Evolutionary conservation across 2,329 filamentous ascomycete genomes (phyloP).

Genomic region (Penicillium psychrosexuale): DNA sequence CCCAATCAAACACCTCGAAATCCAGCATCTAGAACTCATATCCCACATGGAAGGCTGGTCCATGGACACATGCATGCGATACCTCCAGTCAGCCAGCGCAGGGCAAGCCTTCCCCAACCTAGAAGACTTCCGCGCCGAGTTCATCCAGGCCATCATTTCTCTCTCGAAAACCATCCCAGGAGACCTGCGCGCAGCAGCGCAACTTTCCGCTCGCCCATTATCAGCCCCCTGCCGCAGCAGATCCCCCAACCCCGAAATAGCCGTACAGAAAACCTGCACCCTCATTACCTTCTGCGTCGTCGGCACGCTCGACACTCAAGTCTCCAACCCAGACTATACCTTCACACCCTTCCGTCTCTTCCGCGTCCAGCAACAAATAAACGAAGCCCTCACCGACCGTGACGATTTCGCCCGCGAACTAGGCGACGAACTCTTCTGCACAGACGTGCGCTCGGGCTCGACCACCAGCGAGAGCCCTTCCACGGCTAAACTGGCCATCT

Average conservation of each 20-base stretch:
- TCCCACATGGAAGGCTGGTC: conserved; percentile 42
- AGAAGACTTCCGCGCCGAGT: conserved; percentile 44
- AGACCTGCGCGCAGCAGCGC: conserved; percentile 33
- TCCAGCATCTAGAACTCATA: conserved; percentile 56
- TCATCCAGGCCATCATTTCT: conserved; percentile 42
- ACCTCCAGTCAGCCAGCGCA: conserved; percentile 29
- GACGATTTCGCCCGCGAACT: conserved; percentile 60
- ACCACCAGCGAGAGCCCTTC: conserved; percentile 21
- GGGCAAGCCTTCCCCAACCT: conserved; percentile 24
- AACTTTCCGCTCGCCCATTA: conserved; percentile 39
- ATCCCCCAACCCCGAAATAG: conserved; percentile 30
- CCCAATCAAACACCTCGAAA: conserved; percentile 52
- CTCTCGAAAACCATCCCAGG: conserved; percentile 44
- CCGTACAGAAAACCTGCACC: conserved; percentile 34
- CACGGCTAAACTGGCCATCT: conserved; percentile 18
- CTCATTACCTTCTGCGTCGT: conserved; percentile 58
- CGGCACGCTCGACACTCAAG: conserved; percentile 58
- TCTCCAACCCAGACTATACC: conserved; percentile 52
- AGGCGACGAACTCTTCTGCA: conserved; percentile 58
- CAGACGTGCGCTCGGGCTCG: conserved; percentile 27
- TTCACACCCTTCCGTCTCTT: conserved; percentile 65
- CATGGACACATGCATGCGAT: conserved; percentile 36
- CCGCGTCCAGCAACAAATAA: conserved; percentile 62
- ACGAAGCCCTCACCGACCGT: conserved; percentile 54
- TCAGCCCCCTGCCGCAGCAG: conserved; percentile 35